Percentiles rank a stretch among this genome's conserved stretches.
Conservation (phyloP, 1,284 basidiomycete species). For the Phlebopus sp. region DNA sequence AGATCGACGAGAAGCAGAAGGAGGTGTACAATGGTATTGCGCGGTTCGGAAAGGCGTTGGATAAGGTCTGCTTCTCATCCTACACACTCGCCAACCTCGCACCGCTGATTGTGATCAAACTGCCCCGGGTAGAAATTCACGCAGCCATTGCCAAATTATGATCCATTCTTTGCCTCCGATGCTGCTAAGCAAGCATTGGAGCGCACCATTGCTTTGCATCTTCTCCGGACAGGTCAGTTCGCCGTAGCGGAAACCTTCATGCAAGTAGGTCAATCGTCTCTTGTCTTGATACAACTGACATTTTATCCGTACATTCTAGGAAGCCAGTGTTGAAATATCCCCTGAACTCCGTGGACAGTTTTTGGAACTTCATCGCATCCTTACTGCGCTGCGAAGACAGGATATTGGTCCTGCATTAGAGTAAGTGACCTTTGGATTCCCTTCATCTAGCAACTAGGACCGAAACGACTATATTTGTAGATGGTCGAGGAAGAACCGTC, state of each 20-base stretch:
- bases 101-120: neutral
- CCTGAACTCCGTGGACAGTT: constrained; percentile 59
- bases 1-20: constrained; percentile 84
- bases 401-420: constrained; percentile 73
- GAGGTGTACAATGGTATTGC: constrained; percentile 78
- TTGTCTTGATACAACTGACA: neutral
- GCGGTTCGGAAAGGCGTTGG: constrained; percentile 79
- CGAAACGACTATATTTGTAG: constrained; percentile 37
- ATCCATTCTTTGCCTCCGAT: constrained; percentile 65
- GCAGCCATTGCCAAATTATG: constrained; percentile 60
- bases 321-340: constrained; percentile 64
- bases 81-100: no score
- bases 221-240: constrained; percentile 79
- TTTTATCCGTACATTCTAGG: constrained; percentile 42
- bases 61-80: constrained; percentile 62
- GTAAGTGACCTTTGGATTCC: constrained; percentile 41
- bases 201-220: constrained; percentile 70
- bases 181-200: constrained; percentile 66
- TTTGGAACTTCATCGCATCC: constrained; percentile 70
- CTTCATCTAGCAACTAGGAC: constrained; percentile 4
- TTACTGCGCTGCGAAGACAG: constrained; percentile 62
- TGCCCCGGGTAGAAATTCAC: constrained; percentile 60
- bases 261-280: constrained; percentile 42
- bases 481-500: constrained; percentile 70
- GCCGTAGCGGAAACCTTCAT: constrained; percentile 71